Evolutionary conservation across 2,329 filamentous ascomycete species (phyloP), one percentile per base, ranked within the genome.

Genomic region (Lachnellula hyalina): DNA sequence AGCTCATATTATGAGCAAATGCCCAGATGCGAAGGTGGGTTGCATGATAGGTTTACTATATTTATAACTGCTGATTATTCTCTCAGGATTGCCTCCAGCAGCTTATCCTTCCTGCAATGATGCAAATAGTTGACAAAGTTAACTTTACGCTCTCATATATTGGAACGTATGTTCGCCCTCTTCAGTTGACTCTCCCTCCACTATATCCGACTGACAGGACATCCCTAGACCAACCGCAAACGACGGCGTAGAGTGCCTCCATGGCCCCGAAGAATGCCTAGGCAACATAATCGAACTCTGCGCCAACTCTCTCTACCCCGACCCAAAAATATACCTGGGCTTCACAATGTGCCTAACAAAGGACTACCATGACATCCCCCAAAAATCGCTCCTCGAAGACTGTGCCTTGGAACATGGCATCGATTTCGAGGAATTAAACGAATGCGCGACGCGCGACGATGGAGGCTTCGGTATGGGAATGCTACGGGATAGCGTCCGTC

Each of bases 1-100:
- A 71, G 89, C 90, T 53, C 93, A 97, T 71, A 94, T 97, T 65
- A 99, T 97, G 86, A 89, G 85, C 74, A 96, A 97, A 78, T 99
- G 94, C 67, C 92, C 93, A 0, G 94, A 99, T 72, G 91, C 94
- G 2, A 81, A 79, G 70, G 80, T 82, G 67, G 11, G 73, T 57
- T 28, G 28, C 8, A 15, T 21, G 41, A 36, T 56, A 6, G 15
- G 48, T 21, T 38, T 50, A 40, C 55, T 15, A 32, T 34, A 23
- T 38, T 17, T 14, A 49, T 54, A 46, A 48, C 35, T 45, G 49
- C 15, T 23, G 14, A 21, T 55, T 49, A 52, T 45, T 46, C 6
- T 6, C 36, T 25, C 56, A 80, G 77, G 87, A 90, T 68, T 96
- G 93, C 67, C 77, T 99, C 19, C 82, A 84, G 58, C 77, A 91